Percentiles rank a stretch among this genome's conserved stretches.
Evolutionary conservation across 129 eudicot species (phyloP).

Genomic region (Pseudognaphalium luteoalbum): DNA sequence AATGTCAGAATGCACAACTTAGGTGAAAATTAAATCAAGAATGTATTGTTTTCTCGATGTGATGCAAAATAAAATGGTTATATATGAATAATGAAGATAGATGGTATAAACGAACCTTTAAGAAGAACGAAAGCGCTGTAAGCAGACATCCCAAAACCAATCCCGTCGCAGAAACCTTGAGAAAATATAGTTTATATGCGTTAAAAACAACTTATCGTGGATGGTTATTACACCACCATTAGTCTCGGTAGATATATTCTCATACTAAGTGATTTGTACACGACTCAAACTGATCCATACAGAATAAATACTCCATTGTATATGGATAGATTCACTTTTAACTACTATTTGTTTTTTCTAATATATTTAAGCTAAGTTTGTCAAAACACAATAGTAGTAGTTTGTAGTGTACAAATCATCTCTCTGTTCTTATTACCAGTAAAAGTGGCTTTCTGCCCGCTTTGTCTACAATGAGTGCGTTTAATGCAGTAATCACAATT

Average conservation of each 20-base stretch:
- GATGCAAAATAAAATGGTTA: background rate
- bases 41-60: background rate
- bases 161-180: slow-evolving; percentile 77
- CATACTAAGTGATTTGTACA: too few relatives aligned
- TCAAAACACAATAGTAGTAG: too few relatives aligned
- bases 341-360: too few relatives aligned
- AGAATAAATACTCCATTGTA: too few relatives aligned
- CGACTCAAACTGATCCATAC: too few relatives aligned
- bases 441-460: slow-evolving; percentile 72
- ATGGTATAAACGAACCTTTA: slow-evolving; percentile 43
- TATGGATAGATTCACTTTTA: too few relatives aligned
- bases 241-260: too few relatives aligned
- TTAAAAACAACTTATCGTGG: background rate
- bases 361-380: too few relatives aligned
- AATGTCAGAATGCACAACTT: background rate
- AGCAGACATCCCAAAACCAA: slow-evolving; percentile 68
- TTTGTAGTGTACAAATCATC: background rate
- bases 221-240: background rate
- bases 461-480: slow-evolving; percentile 54
- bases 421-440: slow-evolving; percentile 40
- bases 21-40: background rate
- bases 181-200: background rate
- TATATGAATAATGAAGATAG: background rate
- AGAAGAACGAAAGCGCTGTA: slow-evolving; percentile 61
- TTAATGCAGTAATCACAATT: slow-evolving; percentile 49